A percentile compares a stretch with the other conserved stretches of the same genome.
Evolutionary conservation across 2,329 filamentous ascomycete species (phyloP).

Genomic region (Bipolaris sorokiniana): DNA sequence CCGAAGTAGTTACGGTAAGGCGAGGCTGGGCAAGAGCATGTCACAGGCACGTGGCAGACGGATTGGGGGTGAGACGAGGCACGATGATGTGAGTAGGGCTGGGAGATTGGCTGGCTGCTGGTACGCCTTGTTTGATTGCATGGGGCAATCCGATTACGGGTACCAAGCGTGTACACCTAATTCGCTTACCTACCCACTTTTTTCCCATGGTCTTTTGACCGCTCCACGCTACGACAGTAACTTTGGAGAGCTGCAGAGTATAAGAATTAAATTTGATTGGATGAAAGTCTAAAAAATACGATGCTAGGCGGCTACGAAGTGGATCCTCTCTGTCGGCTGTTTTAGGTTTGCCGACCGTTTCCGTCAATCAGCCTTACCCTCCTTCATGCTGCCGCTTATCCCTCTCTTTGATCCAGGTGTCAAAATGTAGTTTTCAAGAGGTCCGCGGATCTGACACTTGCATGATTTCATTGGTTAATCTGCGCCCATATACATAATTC

Average conservation of each 20-base stretch:
- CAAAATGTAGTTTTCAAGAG: too few relatives aligned
- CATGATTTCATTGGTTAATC: too few relatives aligned
- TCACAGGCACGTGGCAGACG: neutral
- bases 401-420: too few relatives aligned
- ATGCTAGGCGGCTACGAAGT: too few relatives aligned
- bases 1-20: neutral
- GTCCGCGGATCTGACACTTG: too few relatives aligned
- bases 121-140: neutral
- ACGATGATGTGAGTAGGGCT: neutral
- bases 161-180: neutral
- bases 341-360: too few relatives aligned
- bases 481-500: too few relatives aligned
- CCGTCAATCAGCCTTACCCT: too few relatives aligned
- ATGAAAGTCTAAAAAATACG: neutral
- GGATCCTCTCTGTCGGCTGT: too few relatives aligned
- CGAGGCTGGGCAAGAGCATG: neutral
- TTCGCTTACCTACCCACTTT: neutral
- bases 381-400: too few relatives aligned
- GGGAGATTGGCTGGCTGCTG: neutral
- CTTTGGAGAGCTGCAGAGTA: neutral
- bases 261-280: neutral
- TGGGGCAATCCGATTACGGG: neutral
- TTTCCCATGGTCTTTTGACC: neutral
- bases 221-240: neutral
- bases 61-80: neutral